Conservation (phyloP, 768 basidiomycete genomes). For the Candolleomyces aberdarensis region DNA sequence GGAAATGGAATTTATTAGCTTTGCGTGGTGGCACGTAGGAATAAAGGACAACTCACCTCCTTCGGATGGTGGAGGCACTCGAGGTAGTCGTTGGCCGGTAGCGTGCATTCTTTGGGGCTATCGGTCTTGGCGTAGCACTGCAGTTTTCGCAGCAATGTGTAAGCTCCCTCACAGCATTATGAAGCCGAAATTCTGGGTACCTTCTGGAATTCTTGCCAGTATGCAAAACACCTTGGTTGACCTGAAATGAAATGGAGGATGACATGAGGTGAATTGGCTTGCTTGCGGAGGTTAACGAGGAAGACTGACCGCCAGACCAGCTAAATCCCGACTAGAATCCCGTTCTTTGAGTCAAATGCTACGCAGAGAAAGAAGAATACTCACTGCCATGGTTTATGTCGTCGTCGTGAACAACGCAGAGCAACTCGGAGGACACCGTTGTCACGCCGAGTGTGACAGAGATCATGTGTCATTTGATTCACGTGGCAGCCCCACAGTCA, state of each 20-base stretch:
- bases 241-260: conserved; percentile 37
- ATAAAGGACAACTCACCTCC: conserved; percentile 55
- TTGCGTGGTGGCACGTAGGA: neutral
- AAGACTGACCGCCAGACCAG: conserved; percentile 38
- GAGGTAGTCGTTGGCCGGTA: conserved; percentile 80
- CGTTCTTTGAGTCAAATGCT: neutral
- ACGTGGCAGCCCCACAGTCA: conserved; percentile 4
- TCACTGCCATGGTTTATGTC: conserved; percentile 17
- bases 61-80: conserved; percentile 89
- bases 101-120: conserved; percentile 65
- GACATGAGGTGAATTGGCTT: too few species aligned
- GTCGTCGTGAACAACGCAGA: conserved; percentile 4
- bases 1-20: conserved; percentile 9
- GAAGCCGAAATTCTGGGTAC: conserved; percentile 28
- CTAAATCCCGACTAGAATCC: conserved; percentile 41
- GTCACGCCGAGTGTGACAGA: neutral
- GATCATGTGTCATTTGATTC: neutral
- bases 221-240: conserved; percentile 81
- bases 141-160: conserved; percentile 1
- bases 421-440: neutral
- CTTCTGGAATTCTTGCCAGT: conserved; percentile 89
- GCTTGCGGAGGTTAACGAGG: neutral
- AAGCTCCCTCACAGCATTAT: neutral
- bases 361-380: neutral
- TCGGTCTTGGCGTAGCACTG: conserved; percentile 88